Evolutionary conservation across 768 basidiomycete genomes (phyloP), one percentile per base, ranked within the genome.

Genomic region (Thelephora ganbajun): DNA sequence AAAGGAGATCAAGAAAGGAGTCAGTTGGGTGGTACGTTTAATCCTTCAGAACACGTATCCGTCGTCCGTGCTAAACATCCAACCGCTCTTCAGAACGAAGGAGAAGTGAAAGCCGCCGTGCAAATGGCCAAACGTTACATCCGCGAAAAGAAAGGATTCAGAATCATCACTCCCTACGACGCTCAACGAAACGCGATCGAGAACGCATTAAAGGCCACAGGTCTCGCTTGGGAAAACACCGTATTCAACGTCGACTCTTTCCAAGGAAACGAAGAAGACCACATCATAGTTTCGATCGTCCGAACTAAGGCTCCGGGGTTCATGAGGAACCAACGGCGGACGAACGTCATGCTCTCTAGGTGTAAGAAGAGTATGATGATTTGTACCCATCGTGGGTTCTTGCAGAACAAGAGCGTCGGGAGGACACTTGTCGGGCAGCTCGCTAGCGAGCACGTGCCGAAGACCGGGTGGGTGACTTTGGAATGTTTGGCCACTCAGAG

Each of bases 261-360:
- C 49, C 65, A 66, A 58, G 65, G 63, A 61, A 63, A 66, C 45
- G 65, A 66, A 48, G 60, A 51, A 3, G 61, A 63, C 33, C 54
- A 57, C 47, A 59, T 66, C 47, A 52, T 66, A 30, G 49, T 66
- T 20, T 65, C 63, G 2, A 44, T 60, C 33, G 64, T 65, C 4
- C 56, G 65, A 11, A 55, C 65, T 9, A 53, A 51, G 18, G 50
- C 52, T 33, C 41, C 58, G 13, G 65, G 65, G 12, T 66, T 66
- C 54, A 51, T 66, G 18, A 34, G 33, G 14, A 55, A 59, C 34
- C 13, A 47, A 4, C 54, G 59, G 7, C 57, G 65, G 9, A 53
- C 57, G 14, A 66, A 66, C 47, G 65, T 66, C 34, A 63, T 66
- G 61, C 59, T 66, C 2, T 59, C 66, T 6, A 54, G 65, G 19